A percentile compares a stretch with the other conserved stretches of the same genome.
Evolutionary conservation across 129 eudicot genomes (phyloP).

Genomic region (Flaveria bidentis): DNA sequence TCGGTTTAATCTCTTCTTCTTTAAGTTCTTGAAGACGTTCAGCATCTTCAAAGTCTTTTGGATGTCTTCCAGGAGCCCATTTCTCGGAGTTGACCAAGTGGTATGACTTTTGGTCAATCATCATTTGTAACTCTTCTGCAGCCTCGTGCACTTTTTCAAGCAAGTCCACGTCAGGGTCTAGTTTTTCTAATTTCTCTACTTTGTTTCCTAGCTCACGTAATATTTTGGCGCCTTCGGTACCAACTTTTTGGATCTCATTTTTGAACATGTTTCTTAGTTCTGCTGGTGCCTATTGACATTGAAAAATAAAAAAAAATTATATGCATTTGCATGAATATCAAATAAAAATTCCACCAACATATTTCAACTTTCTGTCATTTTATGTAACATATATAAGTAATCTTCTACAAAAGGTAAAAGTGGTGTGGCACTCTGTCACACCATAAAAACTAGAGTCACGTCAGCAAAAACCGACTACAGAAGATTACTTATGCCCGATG

Average conservation of each 20-base stretch:
- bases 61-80: slow-evolving; percentile 59
- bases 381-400: not conserved
- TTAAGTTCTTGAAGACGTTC: slow-evolving; percentile 65
- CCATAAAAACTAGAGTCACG: not conserved
- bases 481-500: not conserved
- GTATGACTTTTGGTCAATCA: slow-evolving; percentile 83
- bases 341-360: not conserved
- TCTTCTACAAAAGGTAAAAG: slow-evolving; percentile 1
- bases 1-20: slow-evolving; percentile 57
- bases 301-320: slow-evolving; percentile 11
- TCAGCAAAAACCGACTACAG: not conserved
- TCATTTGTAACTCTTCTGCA: slow-evolving; percentile 80
- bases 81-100: slow-evolving; percentile 67
- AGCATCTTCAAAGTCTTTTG: slow-evolving; percentile 64
- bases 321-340: slow-evolving; percentile 5
- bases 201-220: slow-evolving; percentile 77
- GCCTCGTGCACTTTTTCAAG: slow-evolving; percentile 76
- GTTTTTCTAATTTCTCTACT: slow-evolving; percentile 79
- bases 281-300: slow-evolving; percentile 61
- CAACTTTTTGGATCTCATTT: slow-evolving; percentile 72
- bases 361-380: not conserved
- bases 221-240: slow-evolving; percentile 74
- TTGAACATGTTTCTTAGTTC: slow-evolving; percentile 73
- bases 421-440: not conserved
- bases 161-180: slow-evolving; percentile 50